phyloP scores from a whole-genome alignment of 768 basidiomycete genomes.

The Leccinellum luteum region DNA sequence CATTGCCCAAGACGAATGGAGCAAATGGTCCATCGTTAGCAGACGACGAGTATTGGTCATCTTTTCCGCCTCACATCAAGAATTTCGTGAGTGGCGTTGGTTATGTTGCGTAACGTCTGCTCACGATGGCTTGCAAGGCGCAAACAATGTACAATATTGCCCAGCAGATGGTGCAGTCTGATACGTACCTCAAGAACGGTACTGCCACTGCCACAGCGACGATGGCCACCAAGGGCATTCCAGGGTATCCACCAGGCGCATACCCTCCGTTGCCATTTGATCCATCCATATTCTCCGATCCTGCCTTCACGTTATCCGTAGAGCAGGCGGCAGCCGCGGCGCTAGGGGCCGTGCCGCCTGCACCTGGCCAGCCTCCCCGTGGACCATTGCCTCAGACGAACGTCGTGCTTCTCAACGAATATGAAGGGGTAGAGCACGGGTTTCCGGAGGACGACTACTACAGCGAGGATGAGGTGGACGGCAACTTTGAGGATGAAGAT shows the following conservation, averaged over 20 bases:
- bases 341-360: constrained; percentile 27
- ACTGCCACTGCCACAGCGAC: constrained; percentile 29
- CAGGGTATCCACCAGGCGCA: constrained; percentile 42
- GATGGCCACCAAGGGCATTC: constrained; percentile 34
- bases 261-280: constrained; percentile 47
- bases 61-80: constrained; percentile 64
- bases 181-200: constrained; percentile 36
- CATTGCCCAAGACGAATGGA: constrained; percentile 25
- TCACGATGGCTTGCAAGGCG: constrained; percentile 43
- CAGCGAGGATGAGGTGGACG: constrained; percentile 48
- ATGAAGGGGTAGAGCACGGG: constrained; percentile 34
- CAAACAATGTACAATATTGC: constrained; percentile 68
- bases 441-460: constrained; percentile 43
- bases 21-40: constrained; percentile 24
- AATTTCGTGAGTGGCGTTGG: constrained; percentile 55
- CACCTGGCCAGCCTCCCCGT: constrained; percentile 32
- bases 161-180: constrained; percentile 59
- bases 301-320: constrained; percentile 49
- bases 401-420: constrained; percentile 41
- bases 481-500: constrained; percentile 40
- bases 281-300: constrained; percentile 52
- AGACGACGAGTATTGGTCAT: constrained; percentile 69
- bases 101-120: constrained; percentile 19
- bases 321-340: constrained; percentile 45
- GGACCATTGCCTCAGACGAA: constrained; percentile 32